phyloP scores from a whole-genome alignment of 2,329 filamentous ascomycete species.

The Epichloe aotearoae region DNA sequence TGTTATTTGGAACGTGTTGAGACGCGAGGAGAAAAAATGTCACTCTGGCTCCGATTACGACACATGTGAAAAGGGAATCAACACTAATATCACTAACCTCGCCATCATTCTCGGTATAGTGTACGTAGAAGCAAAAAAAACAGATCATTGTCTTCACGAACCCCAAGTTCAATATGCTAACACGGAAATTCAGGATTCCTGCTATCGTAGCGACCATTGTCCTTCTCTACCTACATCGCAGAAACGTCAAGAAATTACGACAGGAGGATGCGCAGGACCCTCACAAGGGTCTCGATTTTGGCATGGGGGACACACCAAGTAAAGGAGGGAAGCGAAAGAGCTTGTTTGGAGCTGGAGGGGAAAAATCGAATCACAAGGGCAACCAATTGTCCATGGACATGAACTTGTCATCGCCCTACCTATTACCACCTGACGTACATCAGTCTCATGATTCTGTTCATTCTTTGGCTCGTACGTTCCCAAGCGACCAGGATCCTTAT shows the following conservation, averaged over 20 bases:
- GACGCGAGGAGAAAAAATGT: constrained; percentile 1
- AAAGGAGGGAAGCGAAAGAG: constrained; percentile 23
- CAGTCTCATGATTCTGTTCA: constrained; percentile 75
- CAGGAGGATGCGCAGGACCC: constrained; percentile 75
- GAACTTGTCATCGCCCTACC: constrained; percentile 71
- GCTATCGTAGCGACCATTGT: constrained; percentile 52
- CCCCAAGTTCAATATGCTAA: background rate
- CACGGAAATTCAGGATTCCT: constrained; percentile 49
- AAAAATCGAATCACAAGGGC: constrained; percentile 36
- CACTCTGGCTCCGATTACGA: constrained; percentile 15
- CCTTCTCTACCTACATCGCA: constrained; percentile 65
- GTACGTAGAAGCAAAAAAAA: constrained; percentile 36
- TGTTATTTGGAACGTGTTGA: constrained; percentile 7
- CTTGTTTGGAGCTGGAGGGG: constrained; percentile 38
- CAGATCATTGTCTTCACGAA: too few species aligned
- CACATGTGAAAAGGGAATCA: constrained; percentile 47
- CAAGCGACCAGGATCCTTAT: constrained; percentile 74
- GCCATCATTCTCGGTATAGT: constrained; percentile 56
- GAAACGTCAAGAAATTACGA: constrained; percentile 57
- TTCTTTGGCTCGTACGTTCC: constrained; percentile 65
- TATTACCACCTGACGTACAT: constrained; percentile 74
- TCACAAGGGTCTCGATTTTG: constrained; percentile 87
- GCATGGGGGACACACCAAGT: constrained; percentile 45
- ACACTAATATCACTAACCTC: constrained; percentile 41
- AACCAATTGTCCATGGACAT: constrained; percentile 58